A percentile compares a stretch with the other conserved stretches of the same genome.
Evolutionary conservation across 495 filamentous ascomycete genomes (phyloP).

Genomic region (Podospora pseudopauciseta): DNA sequence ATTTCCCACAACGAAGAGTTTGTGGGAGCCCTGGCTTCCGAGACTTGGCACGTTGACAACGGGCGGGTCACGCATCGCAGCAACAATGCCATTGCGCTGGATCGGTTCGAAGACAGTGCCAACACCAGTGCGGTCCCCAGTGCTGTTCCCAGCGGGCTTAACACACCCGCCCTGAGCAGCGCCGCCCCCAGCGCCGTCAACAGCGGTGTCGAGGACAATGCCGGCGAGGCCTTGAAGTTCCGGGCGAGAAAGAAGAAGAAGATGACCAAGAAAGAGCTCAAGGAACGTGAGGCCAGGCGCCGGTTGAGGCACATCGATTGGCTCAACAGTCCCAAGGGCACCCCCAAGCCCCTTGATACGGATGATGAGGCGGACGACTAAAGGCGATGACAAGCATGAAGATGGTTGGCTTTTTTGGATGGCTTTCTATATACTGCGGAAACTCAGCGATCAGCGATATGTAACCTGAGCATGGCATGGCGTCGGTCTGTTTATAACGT

Average conservation of each 20-base stretch:
- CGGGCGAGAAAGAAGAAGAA: constrained; percentile 93
- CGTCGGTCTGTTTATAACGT: constrained; percentile 3
- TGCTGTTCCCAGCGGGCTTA: constrained; percentile 49
- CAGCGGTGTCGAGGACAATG: constrained; percentile 73
- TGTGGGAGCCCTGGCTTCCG: constrained; percentile 86
- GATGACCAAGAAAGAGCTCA: constrained; percentile 91
- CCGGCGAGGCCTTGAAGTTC: constrained; percentile 72
- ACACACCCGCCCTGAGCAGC: constrained; percentile 34
- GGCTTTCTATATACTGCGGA: not conserved
- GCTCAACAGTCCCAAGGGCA: constrained; percentile 74
- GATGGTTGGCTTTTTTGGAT: not conserved
- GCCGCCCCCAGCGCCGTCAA: constrained; percentile 64
- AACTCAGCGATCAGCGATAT: not conserved
- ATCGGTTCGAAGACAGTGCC: constrained; percentile 74
- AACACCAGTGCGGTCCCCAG: constrained; percentile 40
- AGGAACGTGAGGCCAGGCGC: constrained; percentile 84
- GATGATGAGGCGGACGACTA: constrained; percentile 65
- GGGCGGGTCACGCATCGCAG: constrained; percentile 83
- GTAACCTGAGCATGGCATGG: constrained; percentile 1
- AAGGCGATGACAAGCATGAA: not conserved
- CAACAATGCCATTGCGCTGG: constrained; percentile 62
- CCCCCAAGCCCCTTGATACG: constrained; percentile 71
- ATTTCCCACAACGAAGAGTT: constrained; percentile 99
- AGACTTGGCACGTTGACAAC: constrained; percentile 91
- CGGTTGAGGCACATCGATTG: constrained; percentile 94